Conservation (phyloP, 768 basidiomycete genomes). For the Lentinula boryana region DNA sequence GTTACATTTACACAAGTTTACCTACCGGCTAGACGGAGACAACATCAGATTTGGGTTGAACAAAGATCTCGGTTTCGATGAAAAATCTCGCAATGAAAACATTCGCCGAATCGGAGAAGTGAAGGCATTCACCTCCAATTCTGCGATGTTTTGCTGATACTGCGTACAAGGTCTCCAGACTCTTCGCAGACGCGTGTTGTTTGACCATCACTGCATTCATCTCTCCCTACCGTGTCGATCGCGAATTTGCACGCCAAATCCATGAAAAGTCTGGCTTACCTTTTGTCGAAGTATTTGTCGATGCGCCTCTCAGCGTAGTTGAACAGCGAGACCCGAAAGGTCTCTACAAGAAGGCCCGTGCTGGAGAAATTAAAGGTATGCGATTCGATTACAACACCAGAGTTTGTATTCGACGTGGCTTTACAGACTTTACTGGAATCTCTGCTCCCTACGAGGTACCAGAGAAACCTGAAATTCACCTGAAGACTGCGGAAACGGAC, state of each 20-base stretch:
- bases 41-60: constrained; percentile 94
- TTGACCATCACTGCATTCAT: constrained; percentile 95
- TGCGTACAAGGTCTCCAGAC: constrained; percentile 74
- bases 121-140: constrained; percentile 10
- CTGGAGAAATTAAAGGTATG: constrained; percentile 92
- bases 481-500: constrained; percentile 77
- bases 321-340: constrained; percentile 97
- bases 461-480: constrained; percentile 80
- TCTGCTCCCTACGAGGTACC: constrained; percentile 97
- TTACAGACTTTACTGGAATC: constrained; percentile 94
- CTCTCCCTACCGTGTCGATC: constrained; percentile 92
- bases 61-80: constrained; percentile 93
- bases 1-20: constrained; percentile 76
- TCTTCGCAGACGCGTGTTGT: constrained; percentile 86
- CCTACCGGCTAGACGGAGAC: constrained; percentile 94
- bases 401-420: background rate
- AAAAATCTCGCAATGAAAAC: constrained; percentile 88
- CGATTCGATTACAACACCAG: background rate
- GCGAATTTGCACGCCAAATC: constrained; percentile 73
- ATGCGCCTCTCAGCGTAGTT: constrained; percentile 83
- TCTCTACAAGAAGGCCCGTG: constrained; percentile 92
- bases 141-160: constrained; percentile 6
- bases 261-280: constrained; percentile 69
- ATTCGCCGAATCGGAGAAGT: constrained; percentile 97
- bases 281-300: constrained; percentile 93